These are phyloP conservation scores for Cryptococcus hybrid DNA, from an alignment of 1,284 basidiomycete genomes.

Conservation along the genomic window DNA sequence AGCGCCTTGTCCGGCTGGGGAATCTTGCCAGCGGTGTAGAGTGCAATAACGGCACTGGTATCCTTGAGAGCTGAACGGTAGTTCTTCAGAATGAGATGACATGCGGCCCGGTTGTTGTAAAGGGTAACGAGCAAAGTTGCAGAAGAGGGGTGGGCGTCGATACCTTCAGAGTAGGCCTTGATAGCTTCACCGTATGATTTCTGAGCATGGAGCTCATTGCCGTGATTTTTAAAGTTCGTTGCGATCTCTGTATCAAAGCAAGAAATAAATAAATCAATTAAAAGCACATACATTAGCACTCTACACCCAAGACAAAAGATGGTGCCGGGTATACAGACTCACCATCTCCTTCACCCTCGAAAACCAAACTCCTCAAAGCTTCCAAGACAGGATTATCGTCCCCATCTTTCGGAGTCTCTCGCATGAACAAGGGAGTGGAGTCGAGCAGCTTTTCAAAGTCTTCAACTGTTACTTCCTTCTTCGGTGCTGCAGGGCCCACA, in stretches of 20 bases:
- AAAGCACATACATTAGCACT: constrained; percentile 6
- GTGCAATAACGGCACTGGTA: constrained; percentile 67
- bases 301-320: not conserved
- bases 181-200: constrained; percentile 83
- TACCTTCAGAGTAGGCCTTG: constrained; percentile 84
- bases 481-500: constrained; percentile 8
- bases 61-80: constrained; percentile 80
- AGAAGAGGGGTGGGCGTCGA: constrained; percentile 78
- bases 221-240: constrained; percentile 89
- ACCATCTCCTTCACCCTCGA: constrained; percentile 94
- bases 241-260: constrained; percentile 66
- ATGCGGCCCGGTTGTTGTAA: constrained; percentile 86
- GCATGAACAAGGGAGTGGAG: constrained; percentile 83
- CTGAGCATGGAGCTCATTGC: constrained; percentile 88
- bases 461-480: constrained; percentile 33
- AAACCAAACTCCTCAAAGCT: constrained; percentile 79
- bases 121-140: constrained; percentile 64
- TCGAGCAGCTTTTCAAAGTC: constrained; percentile 42
- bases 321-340: constrained; percentile 44
- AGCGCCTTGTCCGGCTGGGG: constrained; percentile 47
- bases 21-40: constrained; percentile 52
- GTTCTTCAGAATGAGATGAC: constrained; percentile 88
- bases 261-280: not conserved
- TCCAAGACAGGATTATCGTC: constrained; percentile 66
- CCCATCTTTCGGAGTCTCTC: constrained; percentile 68